Evolutionary conservation across 148 eudicot genomes (phyloP), one percentile per base, ranked within the genome.

Genomic region (Oxyria digyna): DNA sequence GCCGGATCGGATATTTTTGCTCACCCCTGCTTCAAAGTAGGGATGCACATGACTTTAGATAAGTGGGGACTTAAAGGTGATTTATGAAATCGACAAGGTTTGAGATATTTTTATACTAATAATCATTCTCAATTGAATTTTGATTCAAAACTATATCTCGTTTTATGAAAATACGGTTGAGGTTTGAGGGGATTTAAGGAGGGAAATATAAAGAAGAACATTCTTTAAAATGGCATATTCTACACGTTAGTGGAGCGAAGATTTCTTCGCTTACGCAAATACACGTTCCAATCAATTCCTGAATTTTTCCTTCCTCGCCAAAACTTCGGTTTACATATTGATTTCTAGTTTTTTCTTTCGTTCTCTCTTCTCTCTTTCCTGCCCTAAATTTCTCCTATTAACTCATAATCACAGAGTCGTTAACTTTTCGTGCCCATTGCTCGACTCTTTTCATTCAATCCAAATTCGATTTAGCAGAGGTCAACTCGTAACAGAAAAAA

Each of bases 181-280:
- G 65, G 65, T 26, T 59, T 29, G n/a, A 29, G 4, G 18, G 35
- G 1, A 57, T 13, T 29, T 29, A 14, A 59, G 4, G 21, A 13
- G 37, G 29, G 37, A 59, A 52, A 23, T 3, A 23, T 23, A 20
- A 21, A 52, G 14, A 23, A 27, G 65, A 14, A 59, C 37, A 59
- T 59, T 10, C 31, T 54, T 59, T 29, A 15, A 15, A 15, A 59
- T 59, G 37, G 65, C 65, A 59, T 59, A 59, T 59, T 59, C 65
- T 29, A 59, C 65, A 29, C 65, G 65, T 59, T 59, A 59, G 37
- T 59, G 37, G 29, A 38, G 65, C 1, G 65, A 59, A 59, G 65
- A 59, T 59, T 52, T 15, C 38, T 59, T 17, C 37, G 65, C 15
- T 15, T 59, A 59, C 65, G 65, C 38, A 31, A 59, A 27, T 31